phyloP scores from a whole-genome alignment of 352 stramenopile genomes.

The Pythium vanterpoolii region DNA sequence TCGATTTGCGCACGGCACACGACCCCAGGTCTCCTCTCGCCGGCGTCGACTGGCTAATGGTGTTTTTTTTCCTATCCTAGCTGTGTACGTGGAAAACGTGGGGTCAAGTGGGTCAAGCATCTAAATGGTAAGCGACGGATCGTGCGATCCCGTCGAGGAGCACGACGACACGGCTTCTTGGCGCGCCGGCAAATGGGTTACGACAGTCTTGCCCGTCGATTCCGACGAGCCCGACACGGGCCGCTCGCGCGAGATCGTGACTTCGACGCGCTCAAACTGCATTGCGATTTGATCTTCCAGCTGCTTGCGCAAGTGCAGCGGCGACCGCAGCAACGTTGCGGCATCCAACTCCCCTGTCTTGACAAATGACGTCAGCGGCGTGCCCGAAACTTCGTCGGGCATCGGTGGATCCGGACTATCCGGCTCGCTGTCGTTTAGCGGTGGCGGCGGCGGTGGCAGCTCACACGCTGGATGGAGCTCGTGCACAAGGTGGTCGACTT shows the following conservation, averaged over 20 bases:
- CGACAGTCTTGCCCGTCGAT: conserved; percentile 2
- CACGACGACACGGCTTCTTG: conserved; percentile 20
- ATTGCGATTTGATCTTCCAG: conserved; percentile 61
- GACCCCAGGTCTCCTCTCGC: not conserved
- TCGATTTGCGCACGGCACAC: not conserved
- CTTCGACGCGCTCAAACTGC: conserved; percentile 75
- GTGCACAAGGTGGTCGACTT: conserved; percentile 76
- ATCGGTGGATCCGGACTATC: conserved; percentile 27
- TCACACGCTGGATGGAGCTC: conserved; percentile 53
- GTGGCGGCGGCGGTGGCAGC: conserved; percentile 35
- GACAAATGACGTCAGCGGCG: conserved; percentile 80
- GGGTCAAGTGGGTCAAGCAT: not conserved
- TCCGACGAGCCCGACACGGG: conserved; percentile 26
- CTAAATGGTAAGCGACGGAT: conserved; percentile 28
- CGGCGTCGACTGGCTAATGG: not conserved
- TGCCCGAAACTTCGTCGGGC: conserved; percentile 30
- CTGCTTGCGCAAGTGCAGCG: conserved; percentile 58
- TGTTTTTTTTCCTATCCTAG: conserved; percentile 9
- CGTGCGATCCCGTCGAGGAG: conserved; percentile 20
- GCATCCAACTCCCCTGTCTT: conserved; percentile 64
- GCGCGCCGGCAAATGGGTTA: conserved; percentile 20
- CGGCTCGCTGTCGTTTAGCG: conserved; percentile 27
- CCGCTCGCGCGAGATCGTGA: conserved; percentile 75
- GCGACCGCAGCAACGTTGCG: conserved; percentile 21
- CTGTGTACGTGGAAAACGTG: conserved; percentile 8